Evolutionary conservation across 805 yeast genomes (phyloP).

Genomic region (Danielia oregonensis): DNA sequence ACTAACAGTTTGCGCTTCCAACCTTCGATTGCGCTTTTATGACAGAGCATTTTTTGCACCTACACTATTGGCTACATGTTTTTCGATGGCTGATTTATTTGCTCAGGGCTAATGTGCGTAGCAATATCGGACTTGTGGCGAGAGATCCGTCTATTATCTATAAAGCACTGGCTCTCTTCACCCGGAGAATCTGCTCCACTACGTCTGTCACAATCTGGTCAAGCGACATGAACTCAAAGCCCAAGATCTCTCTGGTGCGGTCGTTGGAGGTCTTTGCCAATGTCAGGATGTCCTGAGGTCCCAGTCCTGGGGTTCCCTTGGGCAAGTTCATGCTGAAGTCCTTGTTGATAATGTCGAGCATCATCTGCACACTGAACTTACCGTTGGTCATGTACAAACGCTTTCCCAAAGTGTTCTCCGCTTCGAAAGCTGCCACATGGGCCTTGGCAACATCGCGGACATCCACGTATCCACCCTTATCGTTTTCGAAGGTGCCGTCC

Average conservation of each 20-base stretch:
- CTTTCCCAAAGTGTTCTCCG: slow-evolving; percentile 15
- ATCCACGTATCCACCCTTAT: slow-evolving; percentile 16
- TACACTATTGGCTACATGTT: too few relatives aligned
- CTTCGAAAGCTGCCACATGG: slow-evolving; percentile 31
- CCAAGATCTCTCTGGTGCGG: slow-evolving; percentile 13
- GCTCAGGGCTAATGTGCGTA: too few relatives aligned
- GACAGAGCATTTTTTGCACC: too few relatives aligned
- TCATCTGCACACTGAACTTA: slow-evolving; percentile 31
- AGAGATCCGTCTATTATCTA: too few relatives aligned
- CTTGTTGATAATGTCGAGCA: slow-evolving; percentile 34
- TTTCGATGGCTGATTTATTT: too few relatives aligned
- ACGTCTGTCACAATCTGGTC: slow-evolving; percentile 16
- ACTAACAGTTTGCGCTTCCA: too few relatives aligned
- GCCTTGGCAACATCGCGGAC: slow-evolving; percentile 21
- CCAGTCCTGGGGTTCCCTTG: slow-evolving; percentile 30
- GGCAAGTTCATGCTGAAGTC: slow-evolving; percentile 17
- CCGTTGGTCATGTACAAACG: slow-evolving; percentile 26
- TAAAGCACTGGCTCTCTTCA: too few relatives aligned
- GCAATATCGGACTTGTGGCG: too few relatives aligned
- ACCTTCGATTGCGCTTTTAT: too few relatives aligned
- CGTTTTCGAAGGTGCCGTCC: slow-evolving; percentile 16
- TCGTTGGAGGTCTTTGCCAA: slow-evolving; percentile 14
- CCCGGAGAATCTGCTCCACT: slow-evolving; percentile 15
- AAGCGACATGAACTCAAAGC: slow-evolving; percentile 13
- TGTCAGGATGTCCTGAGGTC: slow-evolving; percentile 22